Evolutionary conservation across 768 basidiomycete genomes (phyloP).

Genomic region (Panaeolus cyanescens): DNA sequence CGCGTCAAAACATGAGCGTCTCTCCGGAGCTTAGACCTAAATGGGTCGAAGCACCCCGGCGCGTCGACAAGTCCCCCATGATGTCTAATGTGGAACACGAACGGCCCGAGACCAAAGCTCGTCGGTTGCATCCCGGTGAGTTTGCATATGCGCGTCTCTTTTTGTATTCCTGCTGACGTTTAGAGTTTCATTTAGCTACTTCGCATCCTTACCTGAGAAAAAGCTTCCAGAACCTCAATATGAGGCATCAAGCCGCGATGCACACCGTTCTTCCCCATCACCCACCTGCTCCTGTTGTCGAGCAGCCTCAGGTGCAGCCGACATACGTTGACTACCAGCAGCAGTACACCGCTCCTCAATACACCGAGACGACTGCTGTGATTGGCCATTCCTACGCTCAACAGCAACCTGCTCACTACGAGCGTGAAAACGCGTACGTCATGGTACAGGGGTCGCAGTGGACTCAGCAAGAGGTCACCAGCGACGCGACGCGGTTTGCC

Average conservation of each 20-base stretch:
- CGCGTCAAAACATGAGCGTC: neutral
- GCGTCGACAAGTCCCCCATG: neutral
- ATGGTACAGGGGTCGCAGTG: constrained; percentile 1
- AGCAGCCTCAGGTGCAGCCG: neutral
- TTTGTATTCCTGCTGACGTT: neutral
- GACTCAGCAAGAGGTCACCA: neutral
- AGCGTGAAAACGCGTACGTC: neutral
- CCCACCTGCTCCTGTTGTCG: constrained; percentile 5
- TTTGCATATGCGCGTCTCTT: neutral
- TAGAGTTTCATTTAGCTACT: constrained; percentile 10
- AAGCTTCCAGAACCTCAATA: constrained; percentile 14
- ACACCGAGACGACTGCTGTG: neutral
- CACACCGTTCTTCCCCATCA: constrained; percentile 6
- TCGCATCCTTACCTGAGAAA: constrained; percentile 26
- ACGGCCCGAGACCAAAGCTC: neutral
- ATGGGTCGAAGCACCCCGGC: neutral
- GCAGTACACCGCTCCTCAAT: neutral
- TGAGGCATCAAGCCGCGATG: constrained; percentile 8
- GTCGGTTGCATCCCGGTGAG: neutral
- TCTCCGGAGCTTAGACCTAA: neutral
- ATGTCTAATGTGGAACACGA: neutral
- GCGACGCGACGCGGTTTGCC: neutral
- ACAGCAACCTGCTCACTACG: neutral
- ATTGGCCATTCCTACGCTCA: neutral
- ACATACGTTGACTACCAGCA: neutral